Evolutionary conservation across 2,329 filamentous ascomycete genomes (phyloP).

Genomic region (Cucurbitaria berberidis): DNA sequence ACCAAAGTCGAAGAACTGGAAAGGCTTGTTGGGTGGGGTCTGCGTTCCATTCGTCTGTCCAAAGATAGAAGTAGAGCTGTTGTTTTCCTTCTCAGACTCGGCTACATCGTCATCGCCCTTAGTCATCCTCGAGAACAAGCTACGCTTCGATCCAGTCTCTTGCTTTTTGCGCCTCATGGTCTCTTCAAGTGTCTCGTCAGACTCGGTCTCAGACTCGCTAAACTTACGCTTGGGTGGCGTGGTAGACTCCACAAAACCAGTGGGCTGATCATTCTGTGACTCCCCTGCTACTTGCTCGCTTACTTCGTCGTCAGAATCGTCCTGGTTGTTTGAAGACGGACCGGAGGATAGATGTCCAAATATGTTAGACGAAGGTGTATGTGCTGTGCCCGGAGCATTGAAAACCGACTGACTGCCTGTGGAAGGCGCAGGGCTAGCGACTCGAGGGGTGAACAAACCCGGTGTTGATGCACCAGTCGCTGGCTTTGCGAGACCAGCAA

Average conservation of each 20-base stretch:
- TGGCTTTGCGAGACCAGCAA: conserved; percentile 26
- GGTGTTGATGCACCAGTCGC: conserved; percentile 31
- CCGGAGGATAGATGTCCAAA: conserved; percentile 46
- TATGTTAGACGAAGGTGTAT: conserved; percentile 34
- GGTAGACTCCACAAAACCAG: conserved; percentile 20
- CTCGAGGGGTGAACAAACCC: conserved; percentile 30
- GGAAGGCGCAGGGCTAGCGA: conserved; percentile 40
- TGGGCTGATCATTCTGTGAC: conserved; percentile 11
- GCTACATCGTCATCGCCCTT: conserved; percentile 23
- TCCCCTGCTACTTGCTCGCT: conserved; percentile 10
- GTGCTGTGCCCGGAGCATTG: conserved; percentile 28
- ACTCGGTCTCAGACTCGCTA: conserved; percentile 32
- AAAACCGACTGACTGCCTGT: conserved; percentile 42
- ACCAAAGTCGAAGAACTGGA: conserved; percentile 38
- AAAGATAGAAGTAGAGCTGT: conserved; percentile 16
- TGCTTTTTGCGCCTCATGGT: conserved; percentile 28
- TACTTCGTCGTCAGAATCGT: conserved; percentile 37
- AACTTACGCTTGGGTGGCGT: conserved; percentile 33
- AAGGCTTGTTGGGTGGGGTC: conserved; percentile 35
- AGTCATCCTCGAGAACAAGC: conserved; percentile 40
- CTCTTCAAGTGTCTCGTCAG: conserved; percentile 32
- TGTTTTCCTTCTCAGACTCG: conserved; percentile 33
- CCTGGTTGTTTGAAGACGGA: conserved; percentile 38
- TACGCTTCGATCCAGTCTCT: conserved; percentile 19
- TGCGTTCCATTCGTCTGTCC: conserved; percentile 32